Base-by-base conservation (phyloP, 768 basidiomycete genomes). In the Cytidiella melzeri region DNA sequence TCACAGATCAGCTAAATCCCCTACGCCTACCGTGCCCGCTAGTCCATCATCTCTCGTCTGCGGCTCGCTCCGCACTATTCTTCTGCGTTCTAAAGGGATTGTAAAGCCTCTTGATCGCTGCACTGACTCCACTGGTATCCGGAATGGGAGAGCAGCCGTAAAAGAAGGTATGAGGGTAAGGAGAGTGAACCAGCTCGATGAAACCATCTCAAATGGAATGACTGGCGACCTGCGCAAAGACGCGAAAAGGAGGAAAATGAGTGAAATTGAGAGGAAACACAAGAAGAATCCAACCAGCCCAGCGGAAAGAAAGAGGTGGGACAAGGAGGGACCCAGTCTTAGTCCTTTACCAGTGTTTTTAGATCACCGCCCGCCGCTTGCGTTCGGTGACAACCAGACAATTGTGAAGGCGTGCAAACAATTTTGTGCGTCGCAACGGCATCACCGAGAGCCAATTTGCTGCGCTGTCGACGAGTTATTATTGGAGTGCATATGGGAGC, bases 1-100 rank as follows among this genome's bases (percentile, higher is more conserved):
- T 64, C 63, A 86, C 85, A 84, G 67, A 63, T 87, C 85, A 18
- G 73, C 55, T 52, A 67, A 76, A 60, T 87, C 77, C 5, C 85
- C 83, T 37, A 87, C 64, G 5, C 83, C 82, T 34, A 76, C 73
- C 37, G 52, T 44, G 47, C 60, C 52, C 44, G 43, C 53, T 52
- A 54, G 39, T 4, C 39, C 42, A 19, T 47, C 48, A 48, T 41
- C 53, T 27, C 52, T 45, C 21, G 42, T 28, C 21, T 50, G 26
- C 3, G 43, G 27, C 20, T 19, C 30, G n/a, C n/a, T 42, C 23
- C 38, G 43, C 42, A 4, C 39, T 4, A 38, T 42, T 37, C 36
- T 47, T 41, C 47, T 39, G 24, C 49, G 45, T 28, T 42, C 24
- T 26, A 51, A 27, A n/a, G 53, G 48, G 5, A 54, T 27, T 18